Evolutionary conservation across 345 rosid species (phyloP).

Genomic region (Carallia pectinifolia): DNA sequence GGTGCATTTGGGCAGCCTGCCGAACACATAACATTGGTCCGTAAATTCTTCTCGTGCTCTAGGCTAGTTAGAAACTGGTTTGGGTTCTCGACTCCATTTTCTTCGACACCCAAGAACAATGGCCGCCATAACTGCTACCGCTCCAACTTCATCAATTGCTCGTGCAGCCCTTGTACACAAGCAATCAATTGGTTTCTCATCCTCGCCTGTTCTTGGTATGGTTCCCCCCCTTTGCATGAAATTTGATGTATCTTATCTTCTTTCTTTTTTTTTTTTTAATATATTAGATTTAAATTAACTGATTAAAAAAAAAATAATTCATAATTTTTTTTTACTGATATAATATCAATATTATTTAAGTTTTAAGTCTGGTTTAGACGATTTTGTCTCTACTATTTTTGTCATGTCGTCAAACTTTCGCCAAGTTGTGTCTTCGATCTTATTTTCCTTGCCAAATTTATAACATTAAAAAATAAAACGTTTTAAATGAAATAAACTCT

Average conservation of each 20-base stretch:
- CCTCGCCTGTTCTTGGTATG: constrained; percentile 62
- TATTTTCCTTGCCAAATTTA: neutral
- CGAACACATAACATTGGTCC: constrained; percentile 4
- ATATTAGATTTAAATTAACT: too few species aligned
- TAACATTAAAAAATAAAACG: too few species aligned
- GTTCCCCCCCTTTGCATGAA: neutral
- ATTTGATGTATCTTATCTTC: too few species aligned
- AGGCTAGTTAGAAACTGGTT: too few species aligned
- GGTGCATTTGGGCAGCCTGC: constrained; percentile 4
- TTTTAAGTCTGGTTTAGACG: too few species aligned
- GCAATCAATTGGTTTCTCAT: constrained; percentile 36
- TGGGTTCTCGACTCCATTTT: neutral
- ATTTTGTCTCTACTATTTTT: too few species aligned
- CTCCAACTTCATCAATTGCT: constrained; percentile 49
- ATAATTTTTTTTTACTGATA: too few species aligned
- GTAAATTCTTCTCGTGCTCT: neutral
- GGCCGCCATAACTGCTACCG: constrained; percentile 54
- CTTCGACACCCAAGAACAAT: constrained; percentile 33
- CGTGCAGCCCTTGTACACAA: constrained; percentile 43
- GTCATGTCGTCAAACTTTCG: too few species aligned
- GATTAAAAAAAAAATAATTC: too few species aligned
- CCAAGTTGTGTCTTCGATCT: neutral
- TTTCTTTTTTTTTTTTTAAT: too few species aligned
- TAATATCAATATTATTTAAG: too few species aligned
- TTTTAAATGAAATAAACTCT: too few species aligned